Percentiles rank a stretch among this genome's conserved stretches.
phyloP scores from a whole-genome alignment of 1,284 basidiomycete species.

The Cryptococcus wingfieldii region DNA sequence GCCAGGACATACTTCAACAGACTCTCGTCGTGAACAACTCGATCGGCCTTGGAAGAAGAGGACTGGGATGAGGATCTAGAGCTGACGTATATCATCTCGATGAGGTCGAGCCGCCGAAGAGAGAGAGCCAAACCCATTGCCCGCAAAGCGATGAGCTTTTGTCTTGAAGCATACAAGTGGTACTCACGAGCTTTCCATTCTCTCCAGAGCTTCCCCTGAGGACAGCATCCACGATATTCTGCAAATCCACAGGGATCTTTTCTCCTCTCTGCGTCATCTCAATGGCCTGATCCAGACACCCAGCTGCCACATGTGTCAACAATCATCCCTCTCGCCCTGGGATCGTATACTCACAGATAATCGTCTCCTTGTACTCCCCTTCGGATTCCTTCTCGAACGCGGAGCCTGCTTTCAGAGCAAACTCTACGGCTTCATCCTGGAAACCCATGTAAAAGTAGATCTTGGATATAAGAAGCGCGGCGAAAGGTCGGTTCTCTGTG shows the following conservation, averaged over 20 bases:
- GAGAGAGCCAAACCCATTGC: constrained; percentile 92
- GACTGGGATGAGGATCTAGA: constrained; percentile 31
- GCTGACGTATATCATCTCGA: constrained; percentile 63
- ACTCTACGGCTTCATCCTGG: constrained; percentile 86
- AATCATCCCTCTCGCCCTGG: background rate
- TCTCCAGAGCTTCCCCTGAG: constrained; percentile 77
- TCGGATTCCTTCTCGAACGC: constrained; percentile 71
- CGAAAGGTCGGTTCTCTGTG: constrained; percentile 66
- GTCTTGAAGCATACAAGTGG: background rate
- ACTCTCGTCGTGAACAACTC: constrained; percentile 60
- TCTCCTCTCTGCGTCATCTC: constrained; percentile 51
- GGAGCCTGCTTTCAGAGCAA: constrained; percentile 81
- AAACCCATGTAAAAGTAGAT: constrained; percentile 94
- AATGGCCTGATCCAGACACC: constrained; percentile 90
- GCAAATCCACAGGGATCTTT: constrained; percentile 67
- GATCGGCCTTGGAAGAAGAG: constrained; percentile 18
- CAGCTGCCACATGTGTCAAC: constrained; percentile 56
- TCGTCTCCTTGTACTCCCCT: constrained; percentile 88
- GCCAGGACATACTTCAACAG: constrained; percentile 86
- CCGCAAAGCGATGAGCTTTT: constrained; percentile 49
- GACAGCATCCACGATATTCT: constrained; percentile 79
- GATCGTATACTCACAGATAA: constrained; percentile 65
- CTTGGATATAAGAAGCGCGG: constrained; percentile 86
- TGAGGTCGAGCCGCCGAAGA: constrained; percentile 76
- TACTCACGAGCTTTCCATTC: constrained; percentile 74